phyloP scores from a whole-genome alignment of 495 filamentous ascomycete species.

The Aspergillus steynii region DNA sequence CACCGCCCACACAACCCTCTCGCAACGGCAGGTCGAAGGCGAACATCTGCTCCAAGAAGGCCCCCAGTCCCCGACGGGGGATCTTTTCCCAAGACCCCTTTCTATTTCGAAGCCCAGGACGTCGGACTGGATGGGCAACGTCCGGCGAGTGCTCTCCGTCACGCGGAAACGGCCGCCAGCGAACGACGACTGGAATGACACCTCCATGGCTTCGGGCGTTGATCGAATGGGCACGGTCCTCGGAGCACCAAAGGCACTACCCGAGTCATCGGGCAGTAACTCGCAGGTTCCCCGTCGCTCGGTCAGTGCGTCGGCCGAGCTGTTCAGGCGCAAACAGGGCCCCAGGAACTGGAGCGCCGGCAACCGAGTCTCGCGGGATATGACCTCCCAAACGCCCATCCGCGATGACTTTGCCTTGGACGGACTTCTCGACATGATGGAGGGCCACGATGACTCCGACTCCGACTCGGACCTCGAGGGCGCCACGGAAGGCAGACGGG shows the following conservation, averaged over 20 bases:
- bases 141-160: slow-evolving; percentile 54
- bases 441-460: slow-evolving; percentile 36
- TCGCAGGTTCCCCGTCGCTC: slow-evolving; percentile 49
- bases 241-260: slow-evolving; percentile 5
- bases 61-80: slow-evolving; percentile 15
- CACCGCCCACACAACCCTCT: slow-evolving; percentile 64
- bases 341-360: slow-evolving; percentile 56
- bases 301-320: slow-evolving; percentile 57
- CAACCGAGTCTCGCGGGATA: slow-evolving; percentile 27
- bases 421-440: slow-evolving; percentile 25
- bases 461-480: slow-evolving; percentile 91
- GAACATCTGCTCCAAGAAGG: slow-evolving; percentile 54
- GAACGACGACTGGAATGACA: slow-evolving; percentile 16
- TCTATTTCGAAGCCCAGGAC: slow-evolving; percentile 37
- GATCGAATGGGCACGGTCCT: slow-evolving; percentile 38
- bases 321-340: slow-evolving; percentile 62
- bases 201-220: slow-evolving; percentile 33
- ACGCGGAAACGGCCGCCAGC: slow-evolving; percentile 32
- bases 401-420: slow-evolving; percentile 37
- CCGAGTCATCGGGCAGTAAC: slow-evolving; percentile 5
- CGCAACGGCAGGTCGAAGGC: slow-evolving; percentile 64
- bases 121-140: slow-evolving; percentile 55
- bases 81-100: slow-evolving; percentile 32
- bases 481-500: slow-evolving; percentile 73
- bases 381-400: slow-evolving; percentile 19